Percentiles rank a stretch among this genome's conserved stretches.
Evolutionary conservation across 2,329 filamentous ascomycete species (phyloP).

Genomic region (Hypomyces rosellus): DNA sequence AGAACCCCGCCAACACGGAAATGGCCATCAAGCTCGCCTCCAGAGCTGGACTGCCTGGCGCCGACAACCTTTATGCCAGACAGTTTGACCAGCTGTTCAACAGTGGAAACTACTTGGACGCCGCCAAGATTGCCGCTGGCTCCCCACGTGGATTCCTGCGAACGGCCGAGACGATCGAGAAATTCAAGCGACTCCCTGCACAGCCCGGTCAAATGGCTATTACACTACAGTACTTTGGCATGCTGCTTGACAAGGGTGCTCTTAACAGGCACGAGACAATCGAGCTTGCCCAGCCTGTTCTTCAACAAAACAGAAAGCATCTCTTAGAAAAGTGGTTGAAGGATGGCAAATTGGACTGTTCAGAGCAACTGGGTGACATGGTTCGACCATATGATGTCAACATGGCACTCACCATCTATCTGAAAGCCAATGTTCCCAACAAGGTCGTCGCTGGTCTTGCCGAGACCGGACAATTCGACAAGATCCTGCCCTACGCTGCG

Average conservation of each 20-base stretch:
- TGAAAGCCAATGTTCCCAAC: slow-evolving; percentile 81
- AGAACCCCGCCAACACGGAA: slow-evolving; percentile 89
- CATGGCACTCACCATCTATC: slow-evolving; percentile 82
- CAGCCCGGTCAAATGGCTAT: slow-evolving; percentile 83
- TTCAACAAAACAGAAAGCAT: slow-evolving; percentile 91
- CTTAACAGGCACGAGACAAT: slow-evolving; percentile 92
- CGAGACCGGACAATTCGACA: slow-evolving; percentile 93
- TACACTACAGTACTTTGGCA: slow-evolving; percentile 95
- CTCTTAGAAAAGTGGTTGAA: slow-evolving; percentile 96
- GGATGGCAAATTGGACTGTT: slow-evolving; percentile 92
- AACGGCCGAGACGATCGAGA: slow-evolving; percentile 90
- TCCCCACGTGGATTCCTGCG: slow-evolving; percentile 93
- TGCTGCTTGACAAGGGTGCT: slow-evolving; percentile 89
- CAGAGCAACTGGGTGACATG: slow-evolving; percentile 92
- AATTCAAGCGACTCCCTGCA: slow-evolving; percentile 81
- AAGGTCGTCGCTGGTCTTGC: slow-evolving; percentile 95
- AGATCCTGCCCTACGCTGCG: slow-evolving; percentile 86
- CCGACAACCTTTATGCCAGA: slow-evolving; percentile 85
- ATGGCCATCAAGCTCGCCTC: slow-evolving; percentile 96
- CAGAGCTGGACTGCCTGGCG: slow-evolving; percentile 85
- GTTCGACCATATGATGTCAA: slow-evolving; percentile 84
- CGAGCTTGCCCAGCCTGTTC: slow-evolving; percentile 85
- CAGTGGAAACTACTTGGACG: slow-evolving; percentile 74
- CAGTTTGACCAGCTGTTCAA: slow-evolving; percentile 87
- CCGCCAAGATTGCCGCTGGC: slow-evolving; percentile 93